Base-by-base conservation (phyloP, 495 filamentous ascomycete species). In the Wilcoxina mikolae region DNA sequence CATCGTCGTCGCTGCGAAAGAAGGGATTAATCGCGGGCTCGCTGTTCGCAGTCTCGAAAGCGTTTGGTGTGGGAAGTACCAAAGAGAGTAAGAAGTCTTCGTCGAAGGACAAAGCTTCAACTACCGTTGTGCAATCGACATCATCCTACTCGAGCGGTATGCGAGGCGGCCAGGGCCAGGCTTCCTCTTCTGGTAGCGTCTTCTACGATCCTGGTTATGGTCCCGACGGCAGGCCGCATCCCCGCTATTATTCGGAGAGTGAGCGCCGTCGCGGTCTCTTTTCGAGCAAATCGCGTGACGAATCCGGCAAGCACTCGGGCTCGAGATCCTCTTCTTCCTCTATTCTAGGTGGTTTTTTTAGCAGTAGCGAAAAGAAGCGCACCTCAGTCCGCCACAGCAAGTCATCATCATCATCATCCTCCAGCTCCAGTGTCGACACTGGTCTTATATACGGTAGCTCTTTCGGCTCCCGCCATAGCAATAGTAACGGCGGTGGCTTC, bases 141-240 rank as follows among this genome's bases (percentile, higher is more conserved):
- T 52, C 49, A 44, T 46, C 22, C 29, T 49, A 9, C 50, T 39
- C 20, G 35, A 48, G 15, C 45, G 18, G 7, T 28, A 11, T 49
- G 9, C 11, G 24, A 4, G 45, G 9, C 7, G 17, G 17, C 17
- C 10, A 5, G 5, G 24, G 20, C 11, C 7, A 5, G 7, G 45
- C 49, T 7, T 5, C 10, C 25, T 3, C 4, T 17, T 43, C 51
- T 2, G 18, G 25, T 1, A 42, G n/a, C 7, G 11, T 48, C 47
- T 64, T 28, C 43, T 64, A 64, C 52, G 46, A 64, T 42, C 60
- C 60, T 17, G 59, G 60, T 15, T 64, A 64, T 25, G 41, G 28
- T 18, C 15, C 48, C 17, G 56, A 62, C 43, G 60, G 60, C 10
- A 54, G 23, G 7, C 41, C 60, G n/a, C 22, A 62, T 27, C 59